Conservation (phyloP, 371 early-diverging fungal genomes). For the Actinomortierella ambigua region DNA sequence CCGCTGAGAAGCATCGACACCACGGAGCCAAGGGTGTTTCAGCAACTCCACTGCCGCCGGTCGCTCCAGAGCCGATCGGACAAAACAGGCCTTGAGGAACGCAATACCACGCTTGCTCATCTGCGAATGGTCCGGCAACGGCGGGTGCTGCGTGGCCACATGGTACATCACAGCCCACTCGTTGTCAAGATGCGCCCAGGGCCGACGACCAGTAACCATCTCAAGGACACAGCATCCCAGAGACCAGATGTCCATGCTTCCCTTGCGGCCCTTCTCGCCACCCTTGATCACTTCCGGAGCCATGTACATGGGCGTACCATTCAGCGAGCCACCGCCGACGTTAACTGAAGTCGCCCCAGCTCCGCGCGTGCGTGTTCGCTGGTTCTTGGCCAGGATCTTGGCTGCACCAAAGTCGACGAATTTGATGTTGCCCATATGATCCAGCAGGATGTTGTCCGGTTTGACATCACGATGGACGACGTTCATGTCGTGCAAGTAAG, state of each 20-base stretch:
- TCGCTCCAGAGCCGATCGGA: slow-evolving; percentile 72
- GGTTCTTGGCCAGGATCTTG: slow-evolving; percentile 82
- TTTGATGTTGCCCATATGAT: slow-evolving; percentile 79
- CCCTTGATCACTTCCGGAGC: slow-evolving; percentile 95
- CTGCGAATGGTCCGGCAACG: slow-evolving; percentile 70
- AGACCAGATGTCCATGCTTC: slow-evolving; percentile 94
- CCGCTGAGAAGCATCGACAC: slow-evolving; percentile 22
- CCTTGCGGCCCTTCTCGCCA: slow-evolving; percentile 73
- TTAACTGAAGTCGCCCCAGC: slow-evolving; percentile 54
- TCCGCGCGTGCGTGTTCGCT: slow-evolving; percentile 69
- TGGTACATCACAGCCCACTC: slow-evolving; percentile 94
- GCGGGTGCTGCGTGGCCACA: slow-evolving; percentile 76
- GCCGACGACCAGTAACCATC: slow-evolving; percentile 92
- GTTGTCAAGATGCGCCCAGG: slow-evolving; percentile 92
- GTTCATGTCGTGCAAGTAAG: slow-evolving; percentile 86
- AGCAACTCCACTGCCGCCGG: slow-evolving; percentile 81
- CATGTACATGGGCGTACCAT: slow-evolving; percentile 98
- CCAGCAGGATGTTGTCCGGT: slow-evolving; percentile 85
- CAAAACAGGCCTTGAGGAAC: slow-evolving; percentile 83
- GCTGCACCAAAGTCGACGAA: slow-evolving; percentile 92
- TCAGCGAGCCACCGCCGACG: slow-evolving; percentile 65
- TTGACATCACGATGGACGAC: slow-evolving; percentile 95
- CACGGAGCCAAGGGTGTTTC: slow-evolving; percentile 76
- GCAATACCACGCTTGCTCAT: slow-evolving; percentile 69
- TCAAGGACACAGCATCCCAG: slow-evolving; percentile 94